A percentile compares a stretch with the other conserved stretches of the same genome.
Conservation (phyloP, 2,329 filamentous ascomycete genomes). For the Penicillium psychrosexuale region DNA sequence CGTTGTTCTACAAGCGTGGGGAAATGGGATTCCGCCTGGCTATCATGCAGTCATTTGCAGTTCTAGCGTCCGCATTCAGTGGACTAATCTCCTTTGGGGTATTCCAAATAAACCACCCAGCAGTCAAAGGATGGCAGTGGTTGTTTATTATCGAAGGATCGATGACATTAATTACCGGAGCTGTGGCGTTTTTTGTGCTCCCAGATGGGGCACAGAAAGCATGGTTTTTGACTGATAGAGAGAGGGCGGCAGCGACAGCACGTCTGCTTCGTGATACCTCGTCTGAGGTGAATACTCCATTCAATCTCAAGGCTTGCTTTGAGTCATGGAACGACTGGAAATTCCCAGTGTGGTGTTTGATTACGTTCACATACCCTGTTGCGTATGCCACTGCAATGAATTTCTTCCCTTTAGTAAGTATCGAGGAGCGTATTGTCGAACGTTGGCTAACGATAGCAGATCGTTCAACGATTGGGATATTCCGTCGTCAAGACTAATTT, state of each 20-base stretch:
- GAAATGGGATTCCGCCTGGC: constrained; percentile 47
- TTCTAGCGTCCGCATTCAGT: constrained; percentile 42
- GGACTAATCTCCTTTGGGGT: constrained; percentile 44
- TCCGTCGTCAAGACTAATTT: constrained; percentile 48
- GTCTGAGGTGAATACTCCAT: constrained; percentile 35
- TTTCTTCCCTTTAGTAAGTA: constrained; percentile 45
- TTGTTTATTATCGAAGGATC: constrained; percentile 44
- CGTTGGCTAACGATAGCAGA: constrained; percentile 19
- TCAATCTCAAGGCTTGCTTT: constrained; percentile 44
- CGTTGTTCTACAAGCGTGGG: constrained; percentile 45
- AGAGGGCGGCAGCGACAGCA: constrained; percentile 41
- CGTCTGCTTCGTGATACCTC: constrained; percentile 50
- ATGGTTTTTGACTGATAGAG: constrained; percentile 39
- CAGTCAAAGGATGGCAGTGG: constrained; percentile 49
- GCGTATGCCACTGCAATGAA: constrained; percentile 48
- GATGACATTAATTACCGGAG: constrained; percentile 32
- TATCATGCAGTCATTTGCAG: constrained; percentile 45
- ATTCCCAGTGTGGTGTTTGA: constrained; percentile 47
- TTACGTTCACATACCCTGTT: constrained; percentile 50
- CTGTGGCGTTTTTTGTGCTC: constrained; percentile 35
- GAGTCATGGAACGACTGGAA: constrained; percentile 43
- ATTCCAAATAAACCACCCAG: constrained; percentile 48
- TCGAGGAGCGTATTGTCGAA: too few relatives aligned
- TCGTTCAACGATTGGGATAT: constrained; percentile 47
- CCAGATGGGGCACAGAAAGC: constrained; percentile 34